Evolutionary conservation across 2,329 filamentous ascomycete genomes (phyloP), one percentile per base, ranked within the genome.

Genomic region (Talaromyces sp.): DNA sequence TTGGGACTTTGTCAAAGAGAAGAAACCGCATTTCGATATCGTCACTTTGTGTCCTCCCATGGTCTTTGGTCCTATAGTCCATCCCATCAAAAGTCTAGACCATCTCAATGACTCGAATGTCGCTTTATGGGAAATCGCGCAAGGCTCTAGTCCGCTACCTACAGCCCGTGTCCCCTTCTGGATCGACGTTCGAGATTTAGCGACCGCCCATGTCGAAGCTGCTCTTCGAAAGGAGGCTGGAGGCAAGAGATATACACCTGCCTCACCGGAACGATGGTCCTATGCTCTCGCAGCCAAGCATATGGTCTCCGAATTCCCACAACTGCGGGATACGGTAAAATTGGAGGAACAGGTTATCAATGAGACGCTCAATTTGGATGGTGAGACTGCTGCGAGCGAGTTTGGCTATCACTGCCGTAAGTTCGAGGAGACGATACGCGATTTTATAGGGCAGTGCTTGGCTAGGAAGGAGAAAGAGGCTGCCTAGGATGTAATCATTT

Each of bases 181-280:
- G 78, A 77, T 83, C 22, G 82, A 84, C 66, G 82, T 81, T 0
- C 71, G 82, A 5, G 81, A 84, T 67, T 69, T 84, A 1, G 81
- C 82, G 0, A 66, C 70, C 13, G 81, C 79, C 0, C 82, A 84
- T 67, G 77, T 81, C 1, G 75, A 78, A 50, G 80, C 82, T 1
- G 69, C 82, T 2, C 39, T 82, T 13, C 70, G 69, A 2, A 72
- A 72, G 0, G 76, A 77, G 3, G 79, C 71, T 3, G 63, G 58
- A 9, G 63, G 63, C 11, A 65, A 79, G 67, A 70, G 82, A 50
- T 84, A 77, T 65, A 72, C 77, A 1, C 74, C 78, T 17, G 76
- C 77, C 0, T 75, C 79, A 0, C 75, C 79, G 0, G 79, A 84
- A 67, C 73, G 74, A 5, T 85, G 84, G 63, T 80, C 80, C 0